Evolutionary conservation across 768 basidiomycete genomes (phyloP).

Genomic region (Trametes cingulata): DNA sequence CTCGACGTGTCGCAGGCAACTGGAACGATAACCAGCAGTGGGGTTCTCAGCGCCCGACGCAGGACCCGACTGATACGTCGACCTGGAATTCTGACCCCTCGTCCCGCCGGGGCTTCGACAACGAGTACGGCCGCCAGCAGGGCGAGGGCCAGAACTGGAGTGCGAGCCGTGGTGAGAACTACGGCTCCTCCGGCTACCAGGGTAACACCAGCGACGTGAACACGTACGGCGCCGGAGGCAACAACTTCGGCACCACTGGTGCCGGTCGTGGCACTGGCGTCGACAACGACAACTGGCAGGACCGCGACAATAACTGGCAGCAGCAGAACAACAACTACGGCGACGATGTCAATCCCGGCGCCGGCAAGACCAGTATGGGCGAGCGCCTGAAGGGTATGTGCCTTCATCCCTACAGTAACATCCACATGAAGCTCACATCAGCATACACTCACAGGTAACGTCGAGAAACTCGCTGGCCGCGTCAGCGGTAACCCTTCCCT

Average conservation of each 20-base stretch:
- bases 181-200: constrained; percentile 11
- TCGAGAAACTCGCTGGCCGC: constrained; percentile 15
- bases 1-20: neutral
- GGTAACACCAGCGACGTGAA: constrained; percentile 20
- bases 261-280: neutral
- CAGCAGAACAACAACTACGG: neutral
- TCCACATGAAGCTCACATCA: too few relatives aligned
- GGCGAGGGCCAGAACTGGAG: constrained; percentile 8
- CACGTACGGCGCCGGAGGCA: constrained; percentile 17
- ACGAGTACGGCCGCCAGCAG: neutral
- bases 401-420: neutral
- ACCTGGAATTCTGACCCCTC: neutral
- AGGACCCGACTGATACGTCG: constrained; percentile 16
- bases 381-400: constrained; percentile 20
- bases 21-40: neutral
- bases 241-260: neutral
- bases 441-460: constrained; percentile 2
- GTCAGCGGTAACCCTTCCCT: constrained; percentile 8
- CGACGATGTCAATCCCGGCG: constrained; percentile 1
- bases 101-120: neutral
- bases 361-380: constrained; percentile 14
- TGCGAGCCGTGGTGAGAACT: constrained; percentile 16
- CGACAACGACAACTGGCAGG: constrained; percentile 4
- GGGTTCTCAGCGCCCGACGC: constrained; percentile 12
- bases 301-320: constrained; percentile 1